Conservation (phyloP, 345 rosid species). For the Ceriops decandra region DNA sequence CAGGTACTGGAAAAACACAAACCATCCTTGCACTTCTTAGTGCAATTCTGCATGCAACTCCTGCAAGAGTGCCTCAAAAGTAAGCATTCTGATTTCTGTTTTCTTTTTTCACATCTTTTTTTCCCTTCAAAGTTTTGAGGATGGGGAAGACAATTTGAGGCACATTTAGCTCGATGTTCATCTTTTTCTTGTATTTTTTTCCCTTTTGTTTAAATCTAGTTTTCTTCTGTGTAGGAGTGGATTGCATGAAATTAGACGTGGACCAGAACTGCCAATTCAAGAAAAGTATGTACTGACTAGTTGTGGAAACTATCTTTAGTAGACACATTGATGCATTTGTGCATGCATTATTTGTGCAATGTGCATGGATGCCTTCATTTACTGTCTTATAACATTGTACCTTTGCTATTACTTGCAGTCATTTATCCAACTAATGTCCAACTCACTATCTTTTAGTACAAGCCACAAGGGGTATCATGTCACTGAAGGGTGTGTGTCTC, state of each 20-base stretch:
- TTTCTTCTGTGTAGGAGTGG: conserved; percentile 39
- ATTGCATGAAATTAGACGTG: conserved; percentile 40
- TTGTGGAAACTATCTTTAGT: not conserved
- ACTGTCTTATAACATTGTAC: not conserved
- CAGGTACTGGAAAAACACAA: conserved; percentile 98
- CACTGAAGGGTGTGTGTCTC: not conserved
- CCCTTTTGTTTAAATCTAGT: conserved; percentile 4
- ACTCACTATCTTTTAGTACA: not conserved
- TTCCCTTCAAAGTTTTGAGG: conserved; percentile 1
- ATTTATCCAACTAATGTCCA: not conserved
- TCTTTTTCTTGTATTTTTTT: not conserved
- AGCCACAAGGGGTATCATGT: not conserved
- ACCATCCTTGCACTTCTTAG: conserved; percentile 92
- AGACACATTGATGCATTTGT: not conserved
- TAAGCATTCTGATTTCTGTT: conserved; percentile 25
- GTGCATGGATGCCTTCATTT: not conserved
- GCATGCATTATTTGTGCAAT: not conserved
- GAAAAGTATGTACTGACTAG: conserved; percentile 61
- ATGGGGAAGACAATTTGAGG: not conserved
- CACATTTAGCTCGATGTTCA: not conserved
- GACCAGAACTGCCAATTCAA: conserved; percentile 55
- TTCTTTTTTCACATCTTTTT: conserved; percentile 2
- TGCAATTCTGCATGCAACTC: conserved; percentile 95
- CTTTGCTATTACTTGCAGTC: not conserved
- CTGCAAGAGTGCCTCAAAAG: conserved; percentile 67